Conservation (phyloP, 2,329 filamentous ascomycete genomes). For the Aspergillus eucalypticola region DNA sequence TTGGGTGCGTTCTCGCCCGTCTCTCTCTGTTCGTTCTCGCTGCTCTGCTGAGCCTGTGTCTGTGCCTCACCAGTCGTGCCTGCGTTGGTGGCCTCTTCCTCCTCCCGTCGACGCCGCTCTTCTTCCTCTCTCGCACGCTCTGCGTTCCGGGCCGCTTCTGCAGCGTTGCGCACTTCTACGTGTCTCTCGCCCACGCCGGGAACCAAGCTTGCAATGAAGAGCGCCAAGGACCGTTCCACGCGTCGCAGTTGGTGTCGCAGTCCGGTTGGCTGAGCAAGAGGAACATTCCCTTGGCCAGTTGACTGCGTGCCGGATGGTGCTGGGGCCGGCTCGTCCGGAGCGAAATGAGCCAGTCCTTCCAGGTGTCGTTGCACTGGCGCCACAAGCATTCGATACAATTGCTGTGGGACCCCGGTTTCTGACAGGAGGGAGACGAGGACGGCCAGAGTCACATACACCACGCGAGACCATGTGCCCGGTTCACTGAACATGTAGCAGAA, state of each 20-base stretch:
- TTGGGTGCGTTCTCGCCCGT: slow-evolving; percentile 4
- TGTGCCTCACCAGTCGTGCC: slow-evolving; percentile 9
- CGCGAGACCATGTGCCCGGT: slow-evolving; percentile 48
- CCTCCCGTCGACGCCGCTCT: slow-evolving; percentile 23
- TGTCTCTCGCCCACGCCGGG: slow-evolving; percentile 64
- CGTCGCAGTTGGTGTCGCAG: slow-evolving; percentile 42
- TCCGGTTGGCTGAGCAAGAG: slow-evolving; percentile 13
- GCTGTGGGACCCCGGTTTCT: slow-evolving; percentile 41
- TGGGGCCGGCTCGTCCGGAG: slow-evolving; percentile 24
- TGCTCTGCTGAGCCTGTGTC: slow-evolving; percentile 7
- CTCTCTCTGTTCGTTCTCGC: background rate
- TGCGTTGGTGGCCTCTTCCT: slow-evolving; percentile 18
- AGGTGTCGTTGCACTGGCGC: slow-evolving; percentile 47
- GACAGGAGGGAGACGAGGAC: slow-evolving; percentile 44
- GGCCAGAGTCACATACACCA: slow-evolving; percentile 41
- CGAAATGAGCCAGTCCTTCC: slow-evolving; percentile 43
- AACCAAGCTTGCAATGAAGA: slow-evolving; percentile 64
- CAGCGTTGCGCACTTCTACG: slow-evolving; percentile 57
- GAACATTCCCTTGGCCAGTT: slow-evolving; percentile 9
- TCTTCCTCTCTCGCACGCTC: slow-evolving; percentile 31
- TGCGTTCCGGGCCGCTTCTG: slow-evolving; percentile 42
- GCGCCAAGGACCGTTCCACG: slow-evolving; percentile 57
- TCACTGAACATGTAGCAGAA: slow-evolving; percentile 61
- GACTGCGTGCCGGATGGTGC: slow-evolving; percentile 9
- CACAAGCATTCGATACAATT: slow-evolving; percentile 36